A percentile compares a stretch with the other conserved stretches of the same genome.
Conservation (phyloP, 116 monocot species). For the Dioscorea cayenensis region DNA sequence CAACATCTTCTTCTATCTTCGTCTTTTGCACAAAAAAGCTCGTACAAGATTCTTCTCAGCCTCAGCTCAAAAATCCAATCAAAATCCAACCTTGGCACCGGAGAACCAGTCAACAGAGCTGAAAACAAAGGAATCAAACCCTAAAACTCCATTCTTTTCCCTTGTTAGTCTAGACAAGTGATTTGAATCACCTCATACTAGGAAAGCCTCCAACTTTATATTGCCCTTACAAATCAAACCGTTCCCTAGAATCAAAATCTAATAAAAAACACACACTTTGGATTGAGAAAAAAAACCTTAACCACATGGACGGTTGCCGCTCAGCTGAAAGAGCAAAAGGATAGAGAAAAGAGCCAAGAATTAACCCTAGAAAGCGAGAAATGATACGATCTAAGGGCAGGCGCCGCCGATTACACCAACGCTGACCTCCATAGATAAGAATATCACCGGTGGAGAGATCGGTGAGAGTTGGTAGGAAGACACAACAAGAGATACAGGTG, state of each 20-base stretch:
- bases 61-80: not conserved
- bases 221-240: too few relatives aligned
- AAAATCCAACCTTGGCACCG: not conserved
- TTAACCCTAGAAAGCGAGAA: not conserved
- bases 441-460: not conserved
- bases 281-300: not conserved
- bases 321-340: not conserved
- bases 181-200: too few relatives aligned
- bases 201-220: too few relatives aligned
- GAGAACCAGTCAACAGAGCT: not conserved
- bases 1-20: slow-evolving; percentile 3
- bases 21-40: not conserved
- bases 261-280: too few relatives aligned
- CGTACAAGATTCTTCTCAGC: not conserved
- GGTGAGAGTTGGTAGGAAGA: too few relatives aligned
- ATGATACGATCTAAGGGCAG: not conserved
- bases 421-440: not conserved
- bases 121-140: too few relatives aligned
- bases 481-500: too few relatives aligned
- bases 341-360: not conserved
- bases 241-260: too few relatives aligned
- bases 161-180: too few relatives aligned
- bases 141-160: too few relatives aligned
- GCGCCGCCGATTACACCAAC: not conserved
- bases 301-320: too few relatives aligned